Evolutionary conservation across 768 basidiomycete species (phyloP).

Genomic region (Saitozyma sp.): DNA sequence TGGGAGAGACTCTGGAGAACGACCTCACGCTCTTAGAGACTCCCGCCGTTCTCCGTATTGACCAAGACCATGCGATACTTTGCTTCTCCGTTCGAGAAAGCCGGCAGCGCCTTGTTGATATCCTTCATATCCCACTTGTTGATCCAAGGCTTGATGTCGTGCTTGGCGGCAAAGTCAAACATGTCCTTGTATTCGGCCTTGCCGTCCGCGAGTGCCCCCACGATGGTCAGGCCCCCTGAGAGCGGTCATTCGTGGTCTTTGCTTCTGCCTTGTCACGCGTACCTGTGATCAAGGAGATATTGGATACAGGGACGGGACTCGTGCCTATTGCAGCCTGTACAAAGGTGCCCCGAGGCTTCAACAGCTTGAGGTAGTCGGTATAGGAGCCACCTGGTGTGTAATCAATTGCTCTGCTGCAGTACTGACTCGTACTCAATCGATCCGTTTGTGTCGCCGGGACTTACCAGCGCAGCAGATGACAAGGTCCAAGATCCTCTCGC

Average conservation of each 20-base stretch:
- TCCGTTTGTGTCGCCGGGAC: conserved; percentile 1
- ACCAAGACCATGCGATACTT: conserved; percentile 47
- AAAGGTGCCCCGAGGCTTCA: not conserved
- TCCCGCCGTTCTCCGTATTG: conserved; percentile 45
- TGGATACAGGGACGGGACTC: too few relatives aligned
- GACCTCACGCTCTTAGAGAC: too few relatives aligned
- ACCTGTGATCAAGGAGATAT: too few relatives aligned
- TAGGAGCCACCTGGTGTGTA: not conserved
- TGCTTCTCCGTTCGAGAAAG: conserved; percentile 35
- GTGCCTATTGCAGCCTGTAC: not conserved
- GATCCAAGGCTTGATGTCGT: conserved; percentile 43
- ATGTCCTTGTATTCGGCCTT: conserved; percentile 3
- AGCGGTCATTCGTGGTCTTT: too few relatives aligned
- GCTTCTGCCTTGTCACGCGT: too few relatives aligned
- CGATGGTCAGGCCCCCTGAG: too few relatives aligned
- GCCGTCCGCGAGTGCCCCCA: too few relatives aligned
- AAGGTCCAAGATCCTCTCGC: conserved; percentile 51
- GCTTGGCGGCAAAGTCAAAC: conserved; percentile 28
- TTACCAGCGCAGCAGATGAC: conserved; percentile 56
- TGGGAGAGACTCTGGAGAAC: too few relatives aligned
- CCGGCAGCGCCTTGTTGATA: conserved; percentile 37
- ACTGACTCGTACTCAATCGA: too few relatives aligned
- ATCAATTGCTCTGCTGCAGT: too few relatives aligned
- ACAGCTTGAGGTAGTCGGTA: not conserved
- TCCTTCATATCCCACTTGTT: conserved; percentile 35